These are phyloP conservation scores for Spergularia marina DNA, from an alignment of 148 eudicot genomes.

Conservation along the genomic window DNA sequence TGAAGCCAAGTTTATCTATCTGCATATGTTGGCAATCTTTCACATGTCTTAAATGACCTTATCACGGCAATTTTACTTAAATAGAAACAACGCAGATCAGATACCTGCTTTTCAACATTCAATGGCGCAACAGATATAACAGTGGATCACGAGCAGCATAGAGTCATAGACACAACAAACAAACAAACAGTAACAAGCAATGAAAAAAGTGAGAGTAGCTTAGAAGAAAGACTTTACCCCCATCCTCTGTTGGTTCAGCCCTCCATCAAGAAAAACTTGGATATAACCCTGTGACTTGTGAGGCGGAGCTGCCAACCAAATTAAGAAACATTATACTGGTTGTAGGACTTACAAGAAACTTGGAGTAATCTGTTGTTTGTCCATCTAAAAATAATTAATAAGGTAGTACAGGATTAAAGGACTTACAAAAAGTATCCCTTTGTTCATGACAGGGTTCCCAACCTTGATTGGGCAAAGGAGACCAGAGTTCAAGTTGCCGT, in stretches of 20 bases:
- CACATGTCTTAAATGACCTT: background rate
- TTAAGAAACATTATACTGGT: background rate
- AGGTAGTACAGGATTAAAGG: background rate
- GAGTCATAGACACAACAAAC: no score
- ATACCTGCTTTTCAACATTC: background rate
- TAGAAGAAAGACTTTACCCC: slow-evolving; percentile 37
- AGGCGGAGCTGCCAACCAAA: slow-evolving; percentile 34
- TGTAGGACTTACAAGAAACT: no score
- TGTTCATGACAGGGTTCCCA: slow-evolving; percentile 57
- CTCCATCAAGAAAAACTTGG: slow-evolving; percentile 54
- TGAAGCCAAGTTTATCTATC: background rate
- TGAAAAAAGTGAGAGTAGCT: background rate
- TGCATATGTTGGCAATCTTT: background rate
- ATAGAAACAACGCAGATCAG: no score
- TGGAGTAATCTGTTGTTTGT: background rate
- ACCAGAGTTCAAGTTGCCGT: slow-evolving; percentile 59
- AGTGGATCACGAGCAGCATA: background rate
- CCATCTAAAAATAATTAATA: background rate
- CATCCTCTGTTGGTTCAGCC: slow-evolving; percentile 60
- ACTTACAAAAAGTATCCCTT: slow-evolving; percentile 41
- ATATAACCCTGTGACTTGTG: slow-evolving; percentile 30
- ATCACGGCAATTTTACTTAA: no score
- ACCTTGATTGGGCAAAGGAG: slow-evolving; percentile 76
- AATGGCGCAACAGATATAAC: background rate
- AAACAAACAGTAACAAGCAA: background rate